phyloP scores from a whole-genome alignment of 225 moss, liverwort and hornwort genomes.

The Straminergon stramineum region DNA sequence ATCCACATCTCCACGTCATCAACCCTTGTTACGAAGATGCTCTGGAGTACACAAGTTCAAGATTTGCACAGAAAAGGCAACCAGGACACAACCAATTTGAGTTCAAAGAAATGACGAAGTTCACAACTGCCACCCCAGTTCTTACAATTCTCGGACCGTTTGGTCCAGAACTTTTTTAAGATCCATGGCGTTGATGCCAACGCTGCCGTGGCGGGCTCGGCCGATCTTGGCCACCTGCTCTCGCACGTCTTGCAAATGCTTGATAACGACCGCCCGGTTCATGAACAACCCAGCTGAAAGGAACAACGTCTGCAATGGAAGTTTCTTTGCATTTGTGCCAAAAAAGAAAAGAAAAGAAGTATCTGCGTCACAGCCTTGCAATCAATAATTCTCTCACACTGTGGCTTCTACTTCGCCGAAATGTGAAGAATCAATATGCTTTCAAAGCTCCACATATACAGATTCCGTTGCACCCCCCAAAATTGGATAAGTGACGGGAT shows the following conservation, averaged over 20 bases:
- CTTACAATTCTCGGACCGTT: constrained; percentile 96
- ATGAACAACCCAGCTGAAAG: constrained; percentile 10
- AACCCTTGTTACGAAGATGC: neutral
- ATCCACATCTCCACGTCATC: neutral
- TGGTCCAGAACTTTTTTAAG: constrained; percentile 91
- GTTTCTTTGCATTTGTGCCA: neutral
- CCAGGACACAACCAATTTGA: neutral
- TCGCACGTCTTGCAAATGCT: constrained; percentile 6
- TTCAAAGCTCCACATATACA: neutral
- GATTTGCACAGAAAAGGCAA: neutral
- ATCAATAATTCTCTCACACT: neutral
- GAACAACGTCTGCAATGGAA: neutral
- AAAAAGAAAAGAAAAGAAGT: neutral
- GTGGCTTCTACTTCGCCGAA: neutral
- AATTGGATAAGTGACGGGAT: neutral
- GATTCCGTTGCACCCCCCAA: neutral
- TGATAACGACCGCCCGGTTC: constrained; percentile 5
- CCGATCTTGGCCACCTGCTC: constrained; percentile 5
- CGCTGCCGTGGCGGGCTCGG: neutral
- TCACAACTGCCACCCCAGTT: neutral
- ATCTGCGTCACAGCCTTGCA: neutral
- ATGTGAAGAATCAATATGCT: neutral
- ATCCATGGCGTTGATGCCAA: constrained; percentile 56
- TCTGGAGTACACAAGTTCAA: neutral
- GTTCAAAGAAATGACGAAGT: neutral